Conservation (phyloP, 2,329 filamentous ascomycete genomes). For the Davidsoniella neocaledoniae region DNA sequence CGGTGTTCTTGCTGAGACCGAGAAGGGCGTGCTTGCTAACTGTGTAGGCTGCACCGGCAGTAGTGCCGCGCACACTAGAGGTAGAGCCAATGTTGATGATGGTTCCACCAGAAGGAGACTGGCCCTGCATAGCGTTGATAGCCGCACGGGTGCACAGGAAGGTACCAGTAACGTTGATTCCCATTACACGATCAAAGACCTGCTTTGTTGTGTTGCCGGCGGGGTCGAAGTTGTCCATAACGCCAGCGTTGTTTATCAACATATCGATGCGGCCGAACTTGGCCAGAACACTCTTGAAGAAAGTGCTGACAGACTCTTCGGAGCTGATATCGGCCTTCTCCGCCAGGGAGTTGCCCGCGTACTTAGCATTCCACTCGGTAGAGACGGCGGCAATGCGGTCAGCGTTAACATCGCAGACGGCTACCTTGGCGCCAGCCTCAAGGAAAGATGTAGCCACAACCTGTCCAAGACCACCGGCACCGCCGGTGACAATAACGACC, state of each 20-base stretch:
- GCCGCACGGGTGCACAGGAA: slow-evolving; percentile 35
- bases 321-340: slow-evolving; percentile 22
- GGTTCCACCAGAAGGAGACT: slow-evolving; percentile 21
- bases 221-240: slow-evolving; percentile 39
- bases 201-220: slow-evolving; percentile 28
- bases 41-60: slow-evolving; percentile 31
- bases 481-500: slow-evolving; percentile 13
- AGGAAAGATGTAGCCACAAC: slow-evolving; percentile 20
- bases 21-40: slow-evolving; percentile 36
- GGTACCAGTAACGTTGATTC: slow-evolving; percentile 38
- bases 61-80: slow-evolving; percentile 25
- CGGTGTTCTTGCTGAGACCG: slow-evolving; percentile 40
- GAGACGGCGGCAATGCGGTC: slow-evolving; percentile 15
- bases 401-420: slow-evolving; percentile 21
- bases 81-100: slow-evolving; percentile 37
- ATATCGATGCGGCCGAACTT: slow-evolving; percentile 26
- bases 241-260: slow-evolving; percentile 39
- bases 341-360: slow-evolving; percentile 16
- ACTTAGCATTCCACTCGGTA: slow-evolving; percentile 16
- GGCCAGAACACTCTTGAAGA: slow-evolving; percentile 13
- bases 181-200: slow-evolving; percentile 36
- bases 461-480: slow-evolving; percentile 14
- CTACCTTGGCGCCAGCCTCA: slow-evolving; percentile 18
- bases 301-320: slow-evolving; percentile 20
- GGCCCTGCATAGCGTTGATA: slow-evolving; percentile 21